Evolutionary conservation across 805 yeast genomes (phyloP).

Genomic region (Yarrowia keelungensis): DNA sequence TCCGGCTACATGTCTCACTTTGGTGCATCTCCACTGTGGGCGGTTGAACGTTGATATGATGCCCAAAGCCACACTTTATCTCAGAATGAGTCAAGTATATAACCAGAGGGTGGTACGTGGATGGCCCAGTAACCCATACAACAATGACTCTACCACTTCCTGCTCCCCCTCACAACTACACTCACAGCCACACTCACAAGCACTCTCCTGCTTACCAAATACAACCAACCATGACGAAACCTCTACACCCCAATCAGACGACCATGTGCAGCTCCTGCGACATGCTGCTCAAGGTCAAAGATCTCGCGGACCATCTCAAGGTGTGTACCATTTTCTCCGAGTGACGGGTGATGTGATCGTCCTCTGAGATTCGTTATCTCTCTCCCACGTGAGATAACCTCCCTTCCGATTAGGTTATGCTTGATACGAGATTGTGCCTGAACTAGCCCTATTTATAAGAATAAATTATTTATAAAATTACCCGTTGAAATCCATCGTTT

Average conservation of each 20-base stretch:
- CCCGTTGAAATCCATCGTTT: too few relatives aligned
- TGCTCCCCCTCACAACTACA: too few relatives aligned
- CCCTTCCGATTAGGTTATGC: not conserved
- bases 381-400: not conserved
- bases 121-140: too few relatives aligned
- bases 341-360: not conserved
- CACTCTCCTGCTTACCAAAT: not conserved
- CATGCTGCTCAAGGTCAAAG: slow-evolving; percentile 18
- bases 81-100: not conserved
- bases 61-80: slow-evolving; percentile 6
- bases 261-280: slow-evolving; percentile 23
- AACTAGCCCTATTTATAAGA: not conserved
- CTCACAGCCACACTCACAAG: too few relatives aligned
- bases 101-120: not conserved
- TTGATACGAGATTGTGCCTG: not conserved
- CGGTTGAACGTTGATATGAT: slow-evolving; percentile 1
- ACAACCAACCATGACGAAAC: not conserved
- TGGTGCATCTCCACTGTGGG: not conserved
- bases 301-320: slow-evolving; percentile 5
- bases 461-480: not conserved
- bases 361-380: not conserved
- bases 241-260: slow-evolving; percentile 16
- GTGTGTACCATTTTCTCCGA: not conserved
- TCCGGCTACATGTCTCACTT: not conserved
- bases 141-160: too few relatives aligned